Conservation (phyloP, 345 rosid species). For the Excoecaria agallocha region DNA sequence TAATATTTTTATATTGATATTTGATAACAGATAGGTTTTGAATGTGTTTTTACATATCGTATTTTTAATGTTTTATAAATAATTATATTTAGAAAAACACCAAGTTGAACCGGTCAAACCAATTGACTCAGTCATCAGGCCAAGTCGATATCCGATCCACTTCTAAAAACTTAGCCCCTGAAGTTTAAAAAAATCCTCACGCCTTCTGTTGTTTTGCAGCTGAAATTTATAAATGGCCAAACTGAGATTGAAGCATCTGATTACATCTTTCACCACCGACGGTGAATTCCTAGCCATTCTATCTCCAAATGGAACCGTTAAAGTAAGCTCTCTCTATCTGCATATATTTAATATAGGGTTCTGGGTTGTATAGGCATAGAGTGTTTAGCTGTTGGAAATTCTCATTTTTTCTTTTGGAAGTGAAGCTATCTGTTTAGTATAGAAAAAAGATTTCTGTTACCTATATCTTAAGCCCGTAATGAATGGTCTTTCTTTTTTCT, state of each 20-base stretch:
- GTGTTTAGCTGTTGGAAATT: background rate
- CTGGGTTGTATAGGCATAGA: background rate
- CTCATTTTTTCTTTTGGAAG: background rate
- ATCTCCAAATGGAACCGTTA: constrained; percentile 27
- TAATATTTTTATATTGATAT: too few species aligned
- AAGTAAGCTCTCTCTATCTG: constrained; percentile 16
- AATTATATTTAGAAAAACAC: too few species aligned
- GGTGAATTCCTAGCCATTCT: constrained; percentile 37
- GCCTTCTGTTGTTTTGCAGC: background rate
- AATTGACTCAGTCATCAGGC: too few species aligned
- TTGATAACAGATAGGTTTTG: too few species aligned
- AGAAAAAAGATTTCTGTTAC: background rate
- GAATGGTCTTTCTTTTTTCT: too few species aligned
- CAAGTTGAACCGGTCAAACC: too few species aligned
- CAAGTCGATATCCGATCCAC: too few species aligned
- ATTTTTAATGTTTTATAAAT: too few species aligned
- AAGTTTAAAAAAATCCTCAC: too few species aligned
- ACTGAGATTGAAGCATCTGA: constrained; percentile 36
- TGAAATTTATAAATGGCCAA: constrained; percentile 34
- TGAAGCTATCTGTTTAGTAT: background rate
- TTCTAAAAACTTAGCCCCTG: too few species aligned
- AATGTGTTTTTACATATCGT: too few species aligned
- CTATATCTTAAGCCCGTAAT: background rate
- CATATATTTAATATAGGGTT: background rate
- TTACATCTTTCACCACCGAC: constrained; percentile 38